Evolutionary conservation across 352 stramenopile species (phyloP), one percentile per base, ranked within the genome.

Genomic region (Phytophthora melonis): DNA sequence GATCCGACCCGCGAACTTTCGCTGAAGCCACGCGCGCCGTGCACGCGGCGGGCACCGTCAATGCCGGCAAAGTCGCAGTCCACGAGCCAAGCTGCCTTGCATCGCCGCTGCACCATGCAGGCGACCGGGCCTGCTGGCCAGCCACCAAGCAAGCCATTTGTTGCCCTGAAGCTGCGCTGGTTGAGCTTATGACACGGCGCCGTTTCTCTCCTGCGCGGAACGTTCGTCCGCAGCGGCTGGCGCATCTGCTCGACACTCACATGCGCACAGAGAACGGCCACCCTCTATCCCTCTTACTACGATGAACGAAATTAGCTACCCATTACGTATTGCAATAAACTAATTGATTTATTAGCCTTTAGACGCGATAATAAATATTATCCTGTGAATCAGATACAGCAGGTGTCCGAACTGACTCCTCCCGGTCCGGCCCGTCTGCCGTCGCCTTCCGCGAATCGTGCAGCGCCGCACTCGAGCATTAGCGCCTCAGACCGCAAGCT

Each of bases 381-480:
- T 1, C 7, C 11, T 2, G 1, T 1, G 0, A 1, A 27, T 54
- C n/a, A 0, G 8, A 18, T n/a, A 27, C 11, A 4, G 8, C 47
- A 30, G 25, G 6, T n/a, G 5, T 10, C 18, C 8, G 50, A 72
- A 72, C 70, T 73, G 70, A 77, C 64, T 65, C 41, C 41, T 62
- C 65, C 54, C 59, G 10, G 8, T 14, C 41, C 4, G 41, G 13
- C 41, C 41, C 41, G 41, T 49, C 41, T 49, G 41, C 41, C 41
- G 18, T 64, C 68, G 32, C 56, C 58, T 77, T 72, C 66, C 52
- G 58, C 64, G 58, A 66, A 70, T 34, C 58, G 63, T 66, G 66
- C 64, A 58, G 57, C 66, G n/a, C 50, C 36, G 32, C 64, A 71
- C 14, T 71, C 45, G 55, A 67, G 55, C 64, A 71, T 58, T 66